Percentiles rank a stretch among this genome's conserved stretches.
Evolutionary conservation across 2,329 filamentous ascomycete species (phyloP).

Genomic region (Nothophoma quercina): DNA sequence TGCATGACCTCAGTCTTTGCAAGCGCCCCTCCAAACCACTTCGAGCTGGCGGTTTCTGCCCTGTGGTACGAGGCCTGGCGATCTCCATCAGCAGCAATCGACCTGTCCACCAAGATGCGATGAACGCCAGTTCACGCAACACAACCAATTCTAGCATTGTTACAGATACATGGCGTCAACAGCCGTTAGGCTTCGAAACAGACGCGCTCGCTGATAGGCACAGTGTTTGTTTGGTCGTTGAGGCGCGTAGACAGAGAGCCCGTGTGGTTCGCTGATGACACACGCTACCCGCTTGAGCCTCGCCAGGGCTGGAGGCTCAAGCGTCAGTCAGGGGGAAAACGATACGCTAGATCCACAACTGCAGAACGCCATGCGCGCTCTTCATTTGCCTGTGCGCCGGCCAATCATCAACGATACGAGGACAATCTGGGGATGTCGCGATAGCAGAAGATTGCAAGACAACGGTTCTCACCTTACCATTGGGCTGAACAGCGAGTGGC

Average conservation of each 20-base stretch:
- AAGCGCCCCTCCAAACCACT: constrained; percentile 34
- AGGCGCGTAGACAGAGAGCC: background rate
- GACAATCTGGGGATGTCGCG: constrained; percentile 4
- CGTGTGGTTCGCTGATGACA: background rate
- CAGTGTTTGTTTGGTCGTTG: no score
- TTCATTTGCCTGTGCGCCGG: constrained; percentile 8
- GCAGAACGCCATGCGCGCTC: constrained; percentile 6
- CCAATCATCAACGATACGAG: background rate
- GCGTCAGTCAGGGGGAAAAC: constrained; percentile 7
- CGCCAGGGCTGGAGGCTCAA: constrained; percentile 5
- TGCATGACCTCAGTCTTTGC: constrained; percentile 42
- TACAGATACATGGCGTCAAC: background rate
- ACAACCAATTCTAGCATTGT: background rate
- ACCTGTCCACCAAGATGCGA: no score
- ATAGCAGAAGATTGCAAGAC: background rate
- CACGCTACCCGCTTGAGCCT: constrained; percentile 10
- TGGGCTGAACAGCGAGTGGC: no score
- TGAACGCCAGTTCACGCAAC: no score
- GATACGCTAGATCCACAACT: constrained; percentile 14
- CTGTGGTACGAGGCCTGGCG: background rate
- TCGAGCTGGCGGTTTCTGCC: constrained; percentile 20
- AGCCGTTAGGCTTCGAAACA: no score
- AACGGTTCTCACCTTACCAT: background rate
- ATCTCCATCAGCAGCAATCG: background rate
- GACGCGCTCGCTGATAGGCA: no score